Base-by-base conservation (phyloP, 139 green algal genomes). In the Picochlorum costavermella region DNA sequence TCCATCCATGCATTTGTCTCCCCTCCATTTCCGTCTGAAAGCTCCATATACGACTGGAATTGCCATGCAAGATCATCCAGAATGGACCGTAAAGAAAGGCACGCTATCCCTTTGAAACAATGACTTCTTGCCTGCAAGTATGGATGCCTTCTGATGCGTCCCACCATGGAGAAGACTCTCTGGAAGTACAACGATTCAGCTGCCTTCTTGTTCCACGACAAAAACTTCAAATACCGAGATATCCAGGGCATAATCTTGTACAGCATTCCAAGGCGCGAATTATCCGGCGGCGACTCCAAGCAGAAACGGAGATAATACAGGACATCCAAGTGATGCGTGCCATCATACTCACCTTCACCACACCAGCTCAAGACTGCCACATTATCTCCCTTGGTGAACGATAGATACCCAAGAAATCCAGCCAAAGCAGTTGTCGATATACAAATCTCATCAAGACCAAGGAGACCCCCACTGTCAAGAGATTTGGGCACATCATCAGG, bases 401-500 rank as follows among this genome's bases (percentile, higher is more conserved):
- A 40, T 3, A 88, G 70, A 65, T 84, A 86, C 28, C 68, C 64
- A 16, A 87, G 65, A 61, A 86, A 81, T 10, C 49, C 61, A 13
- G 77, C 75, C 30, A 88, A 67, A 2, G 75, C 74, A 45, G 49
- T 65, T 6, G 77, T 31, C 0, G 73, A 61, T 4, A 77, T 49
- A 8, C 75, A 63, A 5, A 57, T 49, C 37, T 87, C 78, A 16
- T 69, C 72, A 31, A 78, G 46, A 2, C 60, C 40, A 3, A 43
- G 60, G 11, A 60, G 14, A 20, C 37, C 26, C 12, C 36, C 56
- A 8, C 33, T 40, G 11, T 40, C 33, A 10, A 40, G 33, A 40
- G 33, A 40, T 6, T 5, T 40, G 33, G 33, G 33, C 33, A 1
- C 8, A 25, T 13, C 20, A 16, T 61, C 43, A 29, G 14, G 14